Percentiles rank a stretch among this genome's conserved stretches.
phyloP scores from a whole-genome alignment of 2,329 filamentous ascomycete species.

The Sporothrix euskadiensis region DNA sequence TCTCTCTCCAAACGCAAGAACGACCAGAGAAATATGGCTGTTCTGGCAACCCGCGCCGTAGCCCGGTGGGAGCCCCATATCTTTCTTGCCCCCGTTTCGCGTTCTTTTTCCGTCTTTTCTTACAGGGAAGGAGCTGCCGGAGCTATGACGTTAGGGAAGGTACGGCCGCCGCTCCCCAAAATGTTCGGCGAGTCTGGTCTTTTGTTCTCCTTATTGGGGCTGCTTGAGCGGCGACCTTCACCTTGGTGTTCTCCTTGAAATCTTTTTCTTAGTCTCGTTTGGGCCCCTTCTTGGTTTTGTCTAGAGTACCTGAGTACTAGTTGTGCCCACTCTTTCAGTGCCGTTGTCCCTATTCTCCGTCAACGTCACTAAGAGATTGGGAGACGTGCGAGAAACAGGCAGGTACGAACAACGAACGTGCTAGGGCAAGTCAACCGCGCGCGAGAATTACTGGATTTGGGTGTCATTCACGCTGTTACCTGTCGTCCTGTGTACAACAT shows the following conservation, averaged over 20 bases:
- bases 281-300: neutral
- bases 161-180: neutral
- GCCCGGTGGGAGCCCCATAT: conserved; percentile 5
- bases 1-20: neutral
- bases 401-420: neutral
- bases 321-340: neutral
- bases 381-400: neutral
- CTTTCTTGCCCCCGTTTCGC: neutral
- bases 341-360: conserved; percentile 2
- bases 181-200: neutral
- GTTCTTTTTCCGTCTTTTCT: neutral
- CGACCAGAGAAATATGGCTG: neutral
- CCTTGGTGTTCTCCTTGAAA: neutral
- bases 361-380: neutral
- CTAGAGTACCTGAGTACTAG: neutral
- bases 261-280: neutral
- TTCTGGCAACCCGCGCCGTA: neutral
- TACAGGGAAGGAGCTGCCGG: conserved; percentile 14
- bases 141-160: conserved; percentile 2
- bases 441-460: conserved; percentile 15
- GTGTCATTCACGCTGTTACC: no score
- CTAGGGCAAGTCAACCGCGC: neutral
- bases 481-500: no score
- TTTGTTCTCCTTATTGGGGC: neutral
- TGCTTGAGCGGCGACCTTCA: neutral